phyloP scores from a whole-genome alignment of 2,329 filamentous ascomycete genomes.

The Scolecobasidium constrictum region DNA sequence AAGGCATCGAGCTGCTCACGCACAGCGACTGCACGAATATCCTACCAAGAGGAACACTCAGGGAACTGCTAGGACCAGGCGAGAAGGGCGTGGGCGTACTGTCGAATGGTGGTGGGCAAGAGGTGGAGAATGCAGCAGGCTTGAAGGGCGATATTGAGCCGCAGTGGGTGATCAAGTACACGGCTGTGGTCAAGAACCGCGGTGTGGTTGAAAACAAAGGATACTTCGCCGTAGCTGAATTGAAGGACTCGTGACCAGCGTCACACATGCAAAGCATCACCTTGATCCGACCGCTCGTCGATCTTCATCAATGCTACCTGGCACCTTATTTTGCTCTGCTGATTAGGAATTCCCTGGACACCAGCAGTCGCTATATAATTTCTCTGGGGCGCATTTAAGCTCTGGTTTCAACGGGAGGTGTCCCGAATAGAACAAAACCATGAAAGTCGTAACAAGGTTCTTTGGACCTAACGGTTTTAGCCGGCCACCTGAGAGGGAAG shows the following conservation, averaged over 20 bases:
- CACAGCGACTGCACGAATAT: slow-evolving; percentile 93
- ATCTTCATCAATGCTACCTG: too few relatives aligned
- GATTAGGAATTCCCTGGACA: too few relatives aligned
- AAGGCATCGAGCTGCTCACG: slow-evolving; percentile 78
- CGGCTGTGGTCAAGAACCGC: slow-evolving; percentile 82
- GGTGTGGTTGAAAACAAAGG: slow-evolving; percentile 98
- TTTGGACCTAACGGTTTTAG: too few relatives aligned
- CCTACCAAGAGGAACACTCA: slow-evolving; percentile 70
- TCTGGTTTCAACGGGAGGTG: too few relatives aligned
- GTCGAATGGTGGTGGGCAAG: slow-evolving; percentile 43
- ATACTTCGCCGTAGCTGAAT: slow-evolving; percentile 80
- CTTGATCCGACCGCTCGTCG: too few relatives aligned
- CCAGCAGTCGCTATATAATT: too few relatives aligned
- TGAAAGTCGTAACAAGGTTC: too few relatives aligned
- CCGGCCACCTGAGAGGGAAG: too few relatives aligned
- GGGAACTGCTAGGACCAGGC: slow-evolving; percentile 69
- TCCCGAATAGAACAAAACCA: too few relatives aligned
- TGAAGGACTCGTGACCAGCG: slow-evolving; percentile 34
- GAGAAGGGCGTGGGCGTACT: slow-evolving; percentile 66
- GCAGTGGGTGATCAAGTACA: slow-evolving; percentile 96
- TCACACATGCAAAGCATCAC: too few relatives aligned
- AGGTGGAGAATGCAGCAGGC: slow-evolving; percentile 37
- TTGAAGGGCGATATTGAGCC: slow-evolving; percentile 70
- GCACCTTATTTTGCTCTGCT: too few relatives aligned
- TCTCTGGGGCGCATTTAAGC: too few relatives aligned